These are phyloP conservation scores for Insectozyma bohioensis DNA, from an alignment of 1,139 yeast species.

Conservation along the genomic window DNA sequence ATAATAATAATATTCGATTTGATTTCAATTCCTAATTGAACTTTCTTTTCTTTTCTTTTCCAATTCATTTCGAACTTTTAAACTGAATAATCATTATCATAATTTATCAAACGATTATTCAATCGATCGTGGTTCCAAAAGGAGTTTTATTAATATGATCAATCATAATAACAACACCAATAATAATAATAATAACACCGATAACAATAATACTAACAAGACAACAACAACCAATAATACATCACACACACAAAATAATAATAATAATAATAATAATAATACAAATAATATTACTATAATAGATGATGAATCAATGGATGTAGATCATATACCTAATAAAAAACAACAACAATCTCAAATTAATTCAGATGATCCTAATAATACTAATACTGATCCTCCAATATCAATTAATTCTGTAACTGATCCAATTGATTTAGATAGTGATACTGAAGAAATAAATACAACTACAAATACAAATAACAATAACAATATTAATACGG, in stretches of 20 bases:
- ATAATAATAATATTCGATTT: too few species aligned
- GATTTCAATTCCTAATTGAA: too few species aligned
- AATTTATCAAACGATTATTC: constrained; percentile 6
- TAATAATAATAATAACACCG: neutral
- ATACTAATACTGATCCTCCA: constrained; percentile 2
- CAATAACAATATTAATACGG: too few species aligned
- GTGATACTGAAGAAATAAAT: constrained; percentile 4
- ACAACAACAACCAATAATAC: too few species aligned
- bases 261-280: neutral
- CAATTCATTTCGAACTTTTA: constrained; percentile 2
- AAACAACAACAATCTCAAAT: neutral
- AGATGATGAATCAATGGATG: neutral
- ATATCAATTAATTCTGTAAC: too few species aligned
- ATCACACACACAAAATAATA: constrained; percentile 1
- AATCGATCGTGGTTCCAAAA: constrained; percentile 15
- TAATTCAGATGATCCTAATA: neutral
- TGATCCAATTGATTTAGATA: constrained; percentile 9
- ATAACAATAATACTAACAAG: too few species aligned
- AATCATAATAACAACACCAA: constrained; percentile 14
- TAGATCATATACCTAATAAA: neutral
- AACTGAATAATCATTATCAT: constrained; percentile 7
- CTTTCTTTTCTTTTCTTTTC: too few species aligned
- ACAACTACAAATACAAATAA: too few species aligned
- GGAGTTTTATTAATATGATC: constrained; percentile 17
- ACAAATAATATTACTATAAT: neutral